A percentile compares a stretch with the other conserved stretches of the same genome.
Evolutionary conservation across 306 rosid genomes (phyloP).

Genomic region (Cicer bijugum): DNA sequence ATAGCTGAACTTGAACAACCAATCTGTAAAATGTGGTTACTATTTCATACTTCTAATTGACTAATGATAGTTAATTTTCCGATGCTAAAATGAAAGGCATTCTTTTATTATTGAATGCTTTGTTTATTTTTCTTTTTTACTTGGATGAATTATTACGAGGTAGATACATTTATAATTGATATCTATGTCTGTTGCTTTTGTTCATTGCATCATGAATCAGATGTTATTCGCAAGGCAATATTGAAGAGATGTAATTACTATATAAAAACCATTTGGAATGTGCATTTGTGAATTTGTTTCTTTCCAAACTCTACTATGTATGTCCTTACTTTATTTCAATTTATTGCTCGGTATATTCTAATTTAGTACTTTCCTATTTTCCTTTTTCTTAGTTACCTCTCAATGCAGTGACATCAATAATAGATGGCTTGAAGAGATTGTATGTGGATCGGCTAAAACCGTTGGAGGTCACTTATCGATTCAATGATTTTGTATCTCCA

Average conservation of each 20-base stretch:
- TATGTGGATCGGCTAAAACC: conserved; percentile 84
- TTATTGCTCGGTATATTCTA: conserved; percentile 20
- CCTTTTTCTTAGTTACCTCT: conserved; percentile 61
- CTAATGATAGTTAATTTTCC: conserved; percentile 15
- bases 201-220: conserved; percentile 17
- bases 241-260: conserved; percentile 4
- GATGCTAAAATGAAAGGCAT: conserved; percentile 15
- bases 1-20: conserved; percentile 3
- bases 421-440: conserved; percentile 85
- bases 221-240: conserved; percentile 4
- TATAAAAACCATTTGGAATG: background rate
- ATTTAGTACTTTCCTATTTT: conserved; percentile 5
- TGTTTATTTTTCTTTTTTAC: background rate
- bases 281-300: conserved; percentile 25
- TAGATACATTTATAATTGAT: background rate
- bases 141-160: conserved; percentile 21
- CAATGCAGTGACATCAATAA: conserved; percentile 79
- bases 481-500: conserved; percentile 86
- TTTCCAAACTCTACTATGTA: conserved; percentile 25
- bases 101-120: conserved; percentile 19
- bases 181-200: conserved; percentile 3
- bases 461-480: conserved; percentile 79
- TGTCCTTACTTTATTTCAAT: conserved; percentile 17
- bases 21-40: conserved; percentile 5
- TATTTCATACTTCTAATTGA: conserved; percentile 9